Conservation (phyloP, 1,139 yeast species). For the Suhomyces guaymorum region DNA sequence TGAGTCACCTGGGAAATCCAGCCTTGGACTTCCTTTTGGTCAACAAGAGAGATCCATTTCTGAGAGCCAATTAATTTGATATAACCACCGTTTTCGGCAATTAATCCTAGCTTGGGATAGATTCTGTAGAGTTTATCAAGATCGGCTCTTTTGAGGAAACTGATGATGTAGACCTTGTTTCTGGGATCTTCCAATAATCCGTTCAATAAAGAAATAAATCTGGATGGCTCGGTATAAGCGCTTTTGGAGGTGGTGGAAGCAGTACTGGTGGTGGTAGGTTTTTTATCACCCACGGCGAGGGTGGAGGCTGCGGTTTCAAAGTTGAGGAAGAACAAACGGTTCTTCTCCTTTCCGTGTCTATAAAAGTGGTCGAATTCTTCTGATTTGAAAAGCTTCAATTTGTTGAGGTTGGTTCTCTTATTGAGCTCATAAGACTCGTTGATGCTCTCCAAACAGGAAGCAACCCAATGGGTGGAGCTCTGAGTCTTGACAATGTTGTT, state of each 20-base stretch:
- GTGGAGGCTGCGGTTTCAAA: conserved; percentile 46
- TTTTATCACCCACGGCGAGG: conserved; percentile 20
- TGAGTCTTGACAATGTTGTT: conserved; percentile 59
- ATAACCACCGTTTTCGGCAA: conserved; percentile 88
- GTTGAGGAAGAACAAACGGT: conserved; percentile 57
- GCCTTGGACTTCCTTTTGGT: conserved; percentile 46
- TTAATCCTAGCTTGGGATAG: conserved; percentile 69
- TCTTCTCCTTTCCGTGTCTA: conserved; percentile 28
- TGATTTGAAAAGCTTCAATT: conserved; percentile 28
- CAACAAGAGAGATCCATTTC: conserved; percentile 67
- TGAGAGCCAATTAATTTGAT: conserved; percentile 55
- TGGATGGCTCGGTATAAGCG: conserved; percentile 46
- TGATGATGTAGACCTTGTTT: conserved; percentile 71
- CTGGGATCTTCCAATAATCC: conserved; percentile 50
- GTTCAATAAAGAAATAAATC: conserved; percentile 48
- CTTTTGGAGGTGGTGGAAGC: conserved; percentile 32
- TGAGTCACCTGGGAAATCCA: conserved; percentile 68
- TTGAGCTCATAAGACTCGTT: conserved; percentile 65
- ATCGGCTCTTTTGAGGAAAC: conserved; percentile 62
- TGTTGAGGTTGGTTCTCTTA: conserved; percentile 28
- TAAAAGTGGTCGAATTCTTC: conserved; percentile 42
- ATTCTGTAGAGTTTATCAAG: conserved; percentile 70
- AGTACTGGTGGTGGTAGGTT: conserved; percentile 9
- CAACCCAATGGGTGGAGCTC: conserved; percentile 78
- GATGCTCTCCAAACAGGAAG: conserved; percentile 55